Conservation (phyloP, 805 yeast genomes). For the Metschnikowia lunata region DNA sequence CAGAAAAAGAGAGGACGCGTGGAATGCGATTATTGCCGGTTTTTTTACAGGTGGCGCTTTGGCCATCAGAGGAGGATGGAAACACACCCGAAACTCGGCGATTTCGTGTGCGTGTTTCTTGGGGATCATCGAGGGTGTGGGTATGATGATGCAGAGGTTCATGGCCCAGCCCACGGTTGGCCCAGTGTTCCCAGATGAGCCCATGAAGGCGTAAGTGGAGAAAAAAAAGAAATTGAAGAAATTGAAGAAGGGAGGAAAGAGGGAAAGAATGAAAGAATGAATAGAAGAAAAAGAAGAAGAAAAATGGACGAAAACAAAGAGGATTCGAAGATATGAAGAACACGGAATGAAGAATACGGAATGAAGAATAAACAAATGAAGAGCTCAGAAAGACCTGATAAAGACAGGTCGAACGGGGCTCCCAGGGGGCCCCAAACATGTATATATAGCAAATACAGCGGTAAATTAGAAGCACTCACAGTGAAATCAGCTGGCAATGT, state of each 20-base stretch:
- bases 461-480: neutral
- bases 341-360: no score
- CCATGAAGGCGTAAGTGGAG: slow-evolving; percentile 31
- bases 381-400: neutral
- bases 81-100: slow-evolving; percentile 92
- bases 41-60: slow-evolving; percentile 97
- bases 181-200: slow-evolving; percentile 44
- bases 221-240: neutral
- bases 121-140: slow-evolving; percentile 97
- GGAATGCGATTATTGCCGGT: slow-evolving; percentile 97
- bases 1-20: slow-evolving; percentile 96
- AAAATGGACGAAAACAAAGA: neutral
- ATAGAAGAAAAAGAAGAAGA: neutral
- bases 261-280: no score
- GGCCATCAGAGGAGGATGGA: slow-evolving; percentile 98
- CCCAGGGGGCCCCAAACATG: slow-evolving; percentile 8
- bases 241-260: neutral
- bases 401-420: neutral
- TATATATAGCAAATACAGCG: neutral
- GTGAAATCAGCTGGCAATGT: no score
- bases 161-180: slow-evolving; percentile 66
- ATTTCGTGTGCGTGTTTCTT: slow-evolving; percentile 95
- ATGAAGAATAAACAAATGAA: neutral
- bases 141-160: slow-evolving; percentile 89
- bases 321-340: neutral